phyloP scores from a whole-genome alignment of 768 basidiomycete species.

The Nidula microcarpa region DNA sequence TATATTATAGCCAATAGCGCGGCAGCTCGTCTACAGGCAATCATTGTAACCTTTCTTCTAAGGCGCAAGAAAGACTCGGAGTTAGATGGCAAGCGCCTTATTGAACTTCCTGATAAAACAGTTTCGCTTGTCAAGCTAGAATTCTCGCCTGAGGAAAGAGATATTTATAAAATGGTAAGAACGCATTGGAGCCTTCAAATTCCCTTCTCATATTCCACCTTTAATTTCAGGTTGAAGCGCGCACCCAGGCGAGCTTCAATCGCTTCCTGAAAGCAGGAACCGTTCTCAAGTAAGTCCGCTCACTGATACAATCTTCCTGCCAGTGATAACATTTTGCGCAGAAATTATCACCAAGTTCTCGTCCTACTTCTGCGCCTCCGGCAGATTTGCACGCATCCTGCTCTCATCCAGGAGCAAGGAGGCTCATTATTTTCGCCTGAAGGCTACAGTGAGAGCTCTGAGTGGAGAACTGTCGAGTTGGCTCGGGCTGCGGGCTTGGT shows the following conservation, averaged over 20 bases:
- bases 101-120: slow-evolving; percentile 59
- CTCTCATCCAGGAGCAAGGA: slow-evolving; percentile 56
- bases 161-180: slow-evolving; percentile 53
- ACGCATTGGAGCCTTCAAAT: background rate
- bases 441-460: slow-evolving; percentile 27
- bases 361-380: slow-evolving; percentile 52
- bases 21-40: slow-evolving; percentile 53
- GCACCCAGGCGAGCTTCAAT: slow-evolving; percentile 62
- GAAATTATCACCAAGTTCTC: slow-evolving; percentile 53
- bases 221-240: slow-evolving; percentile 37
- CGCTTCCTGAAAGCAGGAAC: slow-evolving; percentile 58
- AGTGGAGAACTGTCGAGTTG: slow-evolving; percentile 35
- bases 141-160: slow-evolving; percentile 59
- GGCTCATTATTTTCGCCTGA: slow-evolving; percentile 37
- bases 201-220: background rate
- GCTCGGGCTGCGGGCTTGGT: slow-evolving; percentile 41
- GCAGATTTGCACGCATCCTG: slow-evolving; percentile 68
- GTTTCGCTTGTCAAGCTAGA: slow-evolving; percentile 47
- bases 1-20: slow-evolving; percentile 43
- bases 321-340: background rate
- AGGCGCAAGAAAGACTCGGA: slow-evolving; percentile 61
- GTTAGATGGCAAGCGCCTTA: slow-evolving; percentile 64
- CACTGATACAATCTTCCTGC: background rate
- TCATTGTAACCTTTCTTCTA: slow-evolving; percentile 50
- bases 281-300: slow-evolving; percentile 44